phyloP scores from a whole-genome alignment of 1,284 basidiomycete species.

The Jaminaea rosea region DNA sequence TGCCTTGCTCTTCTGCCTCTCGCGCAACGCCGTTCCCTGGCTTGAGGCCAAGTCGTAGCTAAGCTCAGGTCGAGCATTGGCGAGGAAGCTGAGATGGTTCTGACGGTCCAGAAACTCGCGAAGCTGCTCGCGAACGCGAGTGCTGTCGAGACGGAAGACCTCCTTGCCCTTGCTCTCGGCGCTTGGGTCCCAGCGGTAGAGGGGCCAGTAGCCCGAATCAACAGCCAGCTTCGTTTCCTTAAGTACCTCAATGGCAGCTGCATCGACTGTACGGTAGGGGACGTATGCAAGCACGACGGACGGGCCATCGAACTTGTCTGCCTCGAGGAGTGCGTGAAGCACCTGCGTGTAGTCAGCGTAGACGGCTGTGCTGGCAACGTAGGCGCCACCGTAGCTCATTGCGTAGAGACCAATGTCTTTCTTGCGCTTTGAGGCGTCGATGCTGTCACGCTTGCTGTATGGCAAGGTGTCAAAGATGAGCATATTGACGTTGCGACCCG shows the following conservation, averaged over 20 bases:
- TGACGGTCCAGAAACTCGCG: slow-evolving; percentile 89
- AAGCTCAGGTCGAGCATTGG: slow-evolving; percentile 64
- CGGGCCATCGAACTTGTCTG: slow-evolving; percentile 80
- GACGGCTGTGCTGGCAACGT: slow-evolving; percentile 87
- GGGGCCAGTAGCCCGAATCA: slow-evolving; percentile 92
- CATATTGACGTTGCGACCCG: slow-evolving; percentile 83
- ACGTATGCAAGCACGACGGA: slow-evolving; percentile 89
- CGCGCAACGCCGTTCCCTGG: slow-evolving; percentile 72
- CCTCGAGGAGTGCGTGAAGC: slow-evolving; percentile 82
- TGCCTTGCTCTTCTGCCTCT: slow-evolving; percentile 72
- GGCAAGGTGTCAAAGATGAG: slow-evolving; percentile 89
- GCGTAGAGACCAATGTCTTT: slow-evolving; percentile 59
- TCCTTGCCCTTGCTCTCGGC: slow-evolving; percentile 66
- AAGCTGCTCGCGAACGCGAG: slow-evolving; percentile 87
- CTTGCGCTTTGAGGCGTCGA: slow-evolving; percentile 43
- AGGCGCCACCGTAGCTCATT: slow-evolving; percentile 96
- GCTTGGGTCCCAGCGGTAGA: slow-evolving; percentile 93
- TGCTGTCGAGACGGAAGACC: slow-evolving; percentile 79
- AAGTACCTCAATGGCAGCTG: slow-evolving; percentile 72
- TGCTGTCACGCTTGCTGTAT: slow-evolving; percentile 59
- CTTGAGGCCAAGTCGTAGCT: slow-evolving; percentile 75
- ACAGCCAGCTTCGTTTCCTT: slow-evolving; percentile 97
- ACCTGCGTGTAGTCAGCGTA: slow-evolving; percentile 94
- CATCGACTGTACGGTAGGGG: slow-evolving; percentile 65
- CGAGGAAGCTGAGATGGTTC: slow-evolving; percentile 88